Base-by-base conservation (phyloP, 805 yeast species). In the Pichia kluyveri region DNA sequence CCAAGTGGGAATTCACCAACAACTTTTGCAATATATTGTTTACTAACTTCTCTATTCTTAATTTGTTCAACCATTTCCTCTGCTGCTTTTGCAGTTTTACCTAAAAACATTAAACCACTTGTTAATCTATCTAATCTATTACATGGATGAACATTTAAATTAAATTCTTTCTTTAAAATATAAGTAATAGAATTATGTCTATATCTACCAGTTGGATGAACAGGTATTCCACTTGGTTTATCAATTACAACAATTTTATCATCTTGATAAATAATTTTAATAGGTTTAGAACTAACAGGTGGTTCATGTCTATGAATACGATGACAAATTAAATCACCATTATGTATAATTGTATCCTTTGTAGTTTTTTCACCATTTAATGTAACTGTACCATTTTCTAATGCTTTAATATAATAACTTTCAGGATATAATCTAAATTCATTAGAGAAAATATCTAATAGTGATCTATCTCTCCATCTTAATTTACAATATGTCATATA, bases 151-250 rank as follows among this genome's bases (percentile, higher is more conserved):
- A 84, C 91, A 2, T 68, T 66, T 40, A 75, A 68, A 1, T 82
- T 83, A 50, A 72, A 62, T 56, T 90, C 95, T 47, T 79, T 77
- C 62, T 86, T 82, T 54, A 93, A 65, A 5, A 88, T 77, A 61
- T 82, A 83, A 11, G 95, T 86, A 19, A 87, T 76, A 0, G 95
- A 79, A 61, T 82, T 78, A 65, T 79, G 79, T 60, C 93, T 60
- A 71, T 82, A 80, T 53, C 90, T 68, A 0, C 98, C 99, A 0
- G 96, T 84, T 4, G 99, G 98, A 62, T 93, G 99, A 0, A 87
- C 96, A 0, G 99, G 97, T 3, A 93, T 75, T 0, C 99, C 97
- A 5, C 93, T 76, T 0, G 99, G 99, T 55, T 93, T 93, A 62
- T 91, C 96, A 23, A 93, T 82, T 4, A 86, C 95, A 6, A 93